These are phyloP conservation scores for Escallonia rubra DNA, from an alignment of 129 eudicot species.

Conservation along the genomic window DNA sequence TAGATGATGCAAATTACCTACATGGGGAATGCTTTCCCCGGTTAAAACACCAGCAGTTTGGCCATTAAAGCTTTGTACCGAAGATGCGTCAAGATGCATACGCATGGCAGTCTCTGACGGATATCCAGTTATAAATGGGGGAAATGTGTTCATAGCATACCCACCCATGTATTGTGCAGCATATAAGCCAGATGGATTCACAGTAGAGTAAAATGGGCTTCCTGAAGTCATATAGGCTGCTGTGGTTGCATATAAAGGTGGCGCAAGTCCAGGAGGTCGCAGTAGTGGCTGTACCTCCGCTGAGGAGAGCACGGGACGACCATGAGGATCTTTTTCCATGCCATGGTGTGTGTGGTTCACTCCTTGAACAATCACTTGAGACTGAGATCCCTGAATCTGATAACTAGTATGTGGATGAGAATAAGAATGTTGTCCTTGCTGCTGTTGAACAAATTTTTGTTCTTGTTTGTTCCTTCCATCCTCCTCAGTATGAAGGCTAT, in stretches of 20 bases:
- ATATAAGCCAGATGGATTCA: constrained; percentile 20
- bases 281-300: constrained; percentile 17
- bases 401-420: constrained; percentile 7
- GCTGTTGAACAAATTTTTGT: constrained; percentile 1
- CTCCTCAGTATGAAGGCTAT: constrained; percentile 2
- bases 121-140: constrained; percentile 29
- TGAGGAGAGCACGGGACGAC: constrained; percentile 2
- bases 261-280: constrained; percentile 25
- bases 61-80: not conserved
- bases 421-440: constrained; percentile 4
- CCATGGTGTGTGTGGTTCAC: not conserved
- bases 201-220: constrained; percentile 35
- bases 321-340: not conserved
- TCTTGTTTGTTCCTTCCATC: constrained; percentile 14
- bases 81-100: constrained; percentile 6
- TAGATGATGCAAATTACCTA: constrained; percentile 10
- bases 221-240: constrained; percentile 44
- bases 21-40: constrained; percentile 20
- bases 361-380: constrained; percentile 6
- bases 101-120: constrained; percentile 16
- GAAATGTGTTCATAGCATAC: constrained; percentile 13
- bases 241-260: constrained; percentile 33
- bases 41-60: constrained; percentile 16
- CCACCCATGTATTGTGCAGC: constrained; percentile 24
- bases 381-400: constrained; percentile 17